Conservation (phyloP, 805 yeast species). For the Zygotorulaspora florentina region DNA sequence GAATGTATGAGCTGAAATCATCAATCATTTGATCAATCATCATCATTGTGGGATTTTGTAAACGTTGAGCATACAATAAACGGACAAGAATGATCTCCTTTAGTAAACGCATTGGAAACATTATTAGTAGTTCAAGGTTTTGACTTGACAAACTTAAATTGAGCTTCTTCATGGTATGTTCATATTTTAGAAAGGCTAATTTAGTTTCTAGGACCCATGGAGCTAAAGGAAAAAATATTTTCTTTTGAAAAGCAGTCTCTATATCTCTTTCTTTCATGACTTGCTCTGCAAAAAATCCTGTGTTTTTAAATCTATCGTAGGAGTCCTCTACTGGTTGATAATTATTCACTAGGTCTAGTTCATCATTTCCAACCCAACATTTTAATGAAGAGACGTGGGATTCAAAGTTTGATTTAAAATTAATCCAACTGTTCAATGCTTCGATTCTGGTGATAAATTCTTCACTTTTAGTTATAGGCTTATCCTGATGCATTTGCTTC, state of each 20-base stretch:
- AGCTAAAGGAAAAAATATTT: slow-evolving; percentile 63
- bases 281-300: slow-evolving; percentile 73
- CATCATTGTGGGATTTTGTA: slow-evolving; percentile 86
- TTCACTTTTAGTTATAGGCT: slow-evolving; percentile 61
- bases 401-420: slow-evolving; percentile 65
- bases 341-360: slow-evolving; percentile 54
- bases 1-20: slow-evolving; percentile 73
- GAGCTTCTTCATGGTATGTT: slow-evolving; percentile 57
- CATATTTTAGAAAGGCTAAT: slow-evolving; percentile 59
- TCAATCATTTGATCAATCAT: slow-evolving; percentile 92
- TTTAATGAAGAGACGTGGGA: slow-evolving; percentile 57
- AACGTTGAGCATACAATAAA: slow-evolving; percentile 68
- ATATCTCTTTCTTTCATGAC: slow-evolving; percentile 77
- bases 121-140: slow-evolving; percentile 57
- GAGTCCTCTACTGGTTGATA: slow-evolving; percentile 23
- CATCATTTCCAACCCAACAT: slow-evolving; percentile 82
- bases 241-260: slow-evolving; percentile 61
- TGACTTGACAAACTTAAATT: slow-evolving; percentile 72
- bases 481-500: slow-evolving; percentile 73
- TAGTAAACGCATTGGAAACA: slow-evolving; percentile 74
- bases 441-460: slow-evolving; percentile 65
- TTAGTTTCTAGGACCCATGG: slow-evolving; percentile 84
- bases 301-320: slow-evolving; percentile 49
- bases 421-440: slow-evolving; percentile 79
- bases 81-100: slow-evolving; percentile 74